These are phyloP conservation scores for Groenewaldozyma sp. DNA, from an alignment of 1,139 yeast species.

Conservation along the genomic window DNA sequence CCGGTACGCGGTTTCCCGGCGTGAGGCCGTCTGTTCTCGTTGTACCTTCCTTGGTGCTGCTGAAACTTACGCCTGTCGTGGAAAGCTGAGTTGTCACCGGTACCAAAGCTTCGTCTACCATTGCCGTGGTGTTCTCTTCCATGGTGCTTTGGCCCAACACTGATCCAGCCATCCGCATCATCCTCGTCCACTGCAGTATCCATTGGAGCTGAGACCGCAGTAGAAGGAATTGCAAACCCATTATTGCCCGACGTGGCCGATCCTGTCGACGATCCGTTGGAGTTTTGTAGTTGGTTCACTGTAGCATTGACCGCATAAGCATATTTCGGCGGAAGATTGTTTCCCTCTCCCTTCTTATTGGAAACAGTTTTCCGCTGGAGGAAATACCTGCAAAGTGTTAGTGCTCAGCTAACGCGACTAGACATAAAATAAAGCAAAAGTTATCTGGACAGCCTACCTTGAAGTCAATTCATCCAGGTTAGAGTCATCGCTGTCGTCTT, in stretches of 20 bases:
- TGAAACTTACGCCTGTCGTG: slow-evolving; percentile 1
- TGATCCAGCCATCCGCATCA: slow-evolving; percentile 28
- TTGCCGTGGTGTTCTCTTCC: slow-evolving; percentile 4
- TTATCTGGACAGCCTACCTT: too few relatives aligned
- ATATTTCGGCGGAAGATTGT: slow-evolving; percentile 11
- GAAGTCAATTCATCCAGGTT: slow-evolving; percentile 10
- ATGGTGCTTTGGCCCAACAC: slow-evolving; percentile 22
- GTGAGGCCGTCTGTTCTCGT: neutral
- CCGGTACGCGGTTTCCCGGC: neutral
- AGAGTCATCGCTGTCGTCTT: slow-evolving; percentile 4
- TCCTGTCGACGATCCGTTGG: neutral
- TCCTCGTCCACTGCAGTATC: slow-evolving; percentile 16
- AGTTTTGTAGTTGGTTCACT: neutral
- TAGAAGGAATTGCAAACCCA: neutral
- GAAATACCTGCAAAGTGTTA: slow-evolving; percentile 9
- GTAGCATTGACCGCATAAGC: slow-evolving; percentile 8
- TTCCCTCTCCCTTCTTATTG: slow-evolving; percentile 7
- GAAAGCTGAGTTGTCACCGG: neutral
- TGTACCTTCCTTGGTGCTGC: neutral
- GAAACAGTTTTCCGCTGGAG: slow-evolving; percentile 8
- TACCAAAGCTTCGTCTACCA: slow-evolving; percentile 6
- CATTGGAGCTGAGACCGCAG: neutral
- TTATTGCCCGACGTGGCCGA: too few relatives aligned
- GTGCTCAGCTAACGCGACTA: too few relatives aligned
- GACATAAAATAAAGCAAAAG: too few relatives aligned